Evolutionary conservation across 257 asterid genomes (phyloP).

Genomic region (Solanum chaucha): DNA sequence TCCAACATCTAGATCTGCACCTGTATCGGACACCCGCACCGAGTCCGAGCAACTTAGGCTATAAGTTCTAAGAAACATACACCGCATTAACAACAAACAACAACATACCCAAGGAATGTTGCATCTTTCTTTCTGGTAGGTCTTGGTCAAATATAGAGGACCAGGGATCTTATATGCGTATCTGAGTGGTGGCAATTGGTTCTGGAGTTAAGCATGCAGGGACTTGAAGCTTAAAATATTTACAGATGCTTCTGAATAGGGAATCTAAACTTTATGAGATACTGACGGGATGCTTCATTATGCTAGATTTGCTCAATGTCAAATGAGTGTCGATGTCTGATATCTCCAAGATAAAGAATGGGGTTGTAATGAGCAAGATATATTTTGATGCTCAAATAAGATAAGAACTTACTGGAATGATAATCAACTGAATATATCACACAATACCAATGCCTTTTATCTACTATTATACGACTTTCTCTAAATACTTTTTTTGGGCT

Average conservation of each 20-base stretch:
- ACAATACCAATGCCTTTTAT: not conserved
- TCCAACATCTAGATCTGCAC: no score
- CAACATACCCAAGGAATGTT: not conserved
- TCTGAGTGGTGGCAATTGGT: not conserved
- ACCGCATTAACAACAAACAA: not conserved
- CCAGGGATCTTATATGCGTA: not conserved
- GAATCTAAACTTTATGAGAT: not conserved
- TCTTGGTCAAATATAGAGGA: not conserved
- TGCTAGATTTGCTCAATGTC: not conserved
- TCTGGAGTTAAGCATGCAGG: not conserved
- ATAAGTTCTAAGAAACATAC: not conserved
- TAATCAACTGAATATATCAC: not conserved
- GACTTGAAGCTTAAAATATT: not conserved
- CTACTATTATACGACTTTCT: not conserved
- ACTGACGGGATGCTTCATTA: not conserved
- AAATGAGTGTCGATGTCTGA: not conserved
- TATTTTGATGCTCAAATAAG: not conserved
- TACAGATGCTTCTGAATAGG: not conserved
- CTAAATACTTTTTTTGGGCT: not conserved
- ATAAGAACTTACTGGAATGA: not conserved
- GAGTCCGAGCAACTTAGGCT: not conserved
- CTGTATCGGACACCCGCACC: no score
- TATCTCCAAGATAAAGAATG: not conserved
- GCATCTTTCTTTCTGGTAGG: not conserved
- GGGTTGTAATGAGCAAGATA: no score